These are phyloP conservation scores for Neonectria ditissima DNA, from an alignment of 2,329 filamentous ascomycete species.

Conservation along the genomic window DNA sequence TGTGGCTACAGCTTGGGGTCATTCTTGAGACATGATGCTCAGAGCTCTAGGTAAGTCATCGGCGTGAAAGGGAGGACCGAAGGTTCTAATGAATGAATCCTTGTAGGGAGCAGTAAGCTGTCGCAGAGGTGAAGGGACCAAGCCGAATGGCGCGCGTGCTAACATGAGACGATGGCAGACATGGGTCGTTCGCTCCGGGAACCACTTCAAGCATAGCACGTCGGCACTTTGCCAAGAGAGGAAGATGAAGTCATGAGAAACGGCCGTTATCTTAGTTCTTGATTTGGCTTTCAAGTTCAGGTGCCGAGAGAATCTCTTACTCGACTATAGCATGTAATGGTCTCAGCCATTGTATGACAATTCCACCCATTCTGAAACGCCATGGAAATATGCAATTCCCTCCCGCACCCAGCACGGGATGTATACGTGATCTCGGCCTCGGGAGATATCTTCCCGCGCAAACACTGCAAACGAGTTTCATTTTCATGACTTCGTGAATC, in stretches of 20 bases:
- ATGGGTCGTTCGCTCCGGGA: conserved; percentile 8
- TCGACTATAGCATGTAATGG: conserved; percentile 19
- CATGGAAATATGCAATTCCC: conserved; percentile 43
- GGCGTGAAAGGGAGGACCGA: background rate
- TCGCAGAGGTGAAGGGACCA: conserved; percentile 11
- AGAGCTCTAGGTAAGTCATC: conserved; percentile 10
- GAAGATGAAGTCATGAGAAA: conserved; percentile 12
- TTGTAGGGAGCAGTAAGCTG: conserved; percentile 9
- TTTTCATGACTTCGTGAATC: conserved; percentile 30
- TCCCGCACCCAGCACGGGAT: conserved; percentile 27
- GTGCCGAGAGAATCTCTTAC: conserved; percentile 13
- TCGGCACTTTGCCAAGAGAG: background rate
- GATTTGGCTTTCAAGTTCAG: conserved; percentile 14
- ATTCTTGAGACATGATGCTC: background rate
- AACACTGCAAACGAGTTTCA: conserved; percentile 28
- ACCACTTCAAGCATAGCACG: background rate
- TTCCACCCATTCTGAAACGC: conserved; percentile 45
- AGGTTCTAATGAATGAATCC: conserved; percentile 12
- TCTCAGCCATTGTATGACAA: conserved; percentile 22
- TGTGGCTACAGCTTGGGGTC: background rate
- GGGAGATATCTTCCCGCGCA: conserved; percentile 29
- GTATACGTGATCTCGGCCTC: conserved; percentile 30
- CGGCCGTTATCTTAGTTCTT: conserved; percentile 8
- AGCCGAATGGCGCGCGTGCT: conserved; percentile 14
- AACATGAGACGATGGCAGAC: conserved; percentile 25